phyloP scores from a whole-genome alignment of 306 rosid genomes.

The Gastrolobium villosum region DNA sequence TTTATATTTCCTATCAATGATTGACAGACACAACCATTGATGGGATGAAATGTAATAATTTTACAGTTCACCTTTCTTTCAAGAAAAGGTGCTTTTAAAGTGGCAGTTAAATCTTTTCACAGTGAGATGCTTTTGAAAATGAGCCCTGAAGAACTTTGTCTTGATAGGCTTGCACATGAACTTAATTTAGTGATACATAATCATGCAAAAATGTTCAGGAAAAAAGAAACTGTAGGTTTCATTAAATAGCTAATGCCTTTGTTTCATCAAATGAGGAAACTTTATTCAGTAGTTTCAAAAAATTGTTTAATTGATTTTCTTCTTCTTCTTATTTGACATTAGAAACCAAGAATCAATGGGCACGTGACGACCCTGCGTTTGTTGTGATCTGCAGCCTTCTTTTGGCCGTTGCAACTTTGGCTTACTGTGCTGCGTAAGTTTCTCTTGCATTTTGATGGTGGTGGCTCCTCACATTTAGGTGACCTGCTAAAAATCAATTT shows the following conservation, averaged over 20 bases:
- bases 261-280: conserved; percentile 17
- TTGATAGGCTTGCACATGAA: conserved; percentile 3
- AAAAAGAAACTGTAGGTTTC: neutral
- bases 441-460: conserved; percentile 48
- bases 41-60: conserved; percentile 24
- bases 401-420: conserved; percentile 84
- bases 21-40: neutral
- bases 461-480: conserved; percentile 39
- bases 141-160: conserved; percentile 27
- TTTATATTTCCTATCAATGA: neutral
- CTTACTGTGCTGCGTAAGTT: conserved; percentile 99
- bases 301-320: conserved; percentile 31
- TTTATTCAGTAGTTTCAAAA: conserved; percentile 33
- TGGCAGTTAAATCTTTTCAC: neutral
- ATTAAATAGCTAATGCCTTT: conserved; percentile 30
- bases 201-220: conserved; percentile 7
- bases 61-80: conserved; percentile 31
- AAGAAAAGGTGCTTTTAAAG: conserved; percentile 23
- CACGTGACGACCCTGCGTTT: conserved; percentile 99
- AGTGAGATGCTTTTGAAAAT: neutral
- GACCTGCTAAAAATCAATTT: conserved; percentile 36
- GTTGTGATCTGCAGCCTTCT: conserved; percentile 99
- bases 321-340: conserved; percentile 52
- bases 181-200: conserved; percentile 33
- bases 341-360: conserved; percentile 99